These are phyloP conservation scores for Metschnikowia chrysomelidarum DNA, from an alignment of 805 yeast genomes.

Conservation along the genomic window DNA sequence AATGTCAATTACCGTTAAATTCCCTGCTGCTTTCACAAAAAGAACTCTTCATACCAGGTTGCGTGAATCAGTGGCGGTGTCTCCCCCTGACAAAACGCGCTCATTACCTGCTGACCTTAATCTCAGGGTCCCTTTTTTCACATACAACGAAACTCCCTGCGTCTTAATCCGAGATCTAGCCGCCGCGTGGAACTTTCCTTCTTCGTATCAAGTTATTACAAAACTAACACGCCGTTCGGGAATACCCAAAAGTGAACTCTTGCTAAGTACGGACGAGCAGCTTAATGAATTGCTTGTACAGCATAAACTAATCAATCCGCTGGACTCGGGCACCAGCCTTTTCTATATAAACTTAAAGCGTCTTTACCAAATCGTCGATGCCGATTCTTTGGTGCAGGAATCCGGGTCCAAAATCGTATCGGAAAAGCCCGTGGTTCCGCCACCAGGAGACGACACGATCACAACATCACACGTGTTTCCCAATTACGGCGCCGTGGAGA, in stretches of 20 bases:
- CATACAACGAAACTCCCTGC: constrained; percentile 11
- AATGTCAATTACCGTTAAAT: no score
- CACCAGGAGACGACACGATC: constrained; percentile 27
- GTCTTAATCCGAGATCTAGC: constrained; percentile 35
- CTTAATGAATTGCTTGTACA: constrained; percentile 26
- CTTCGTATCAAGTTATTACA: constrained; percentile 40
- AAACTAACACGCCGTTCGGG: constrained; percentile 10
- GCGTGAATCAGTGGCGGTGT: constrained; percentile 9
- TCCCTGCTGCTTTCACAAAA: constrained; percentile 4
- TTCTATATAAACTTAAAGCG: constrained; percentile 28
- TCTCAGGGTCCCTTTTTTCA: constrained; percentile 15
- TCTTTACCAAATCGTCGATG: constrained; percentile 20
- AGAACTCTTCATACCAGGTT: constrained; percentile 1
- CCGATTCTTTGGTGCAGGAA: constrained; percentile 15
- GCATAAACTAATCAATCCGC: constrained; percentile 19
- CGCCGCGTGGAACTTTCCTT: constrained; percentile 37
- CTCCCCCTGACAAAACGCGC: constrained; percentile 8
- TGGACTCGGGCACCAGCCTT: constrained; percentile 20
- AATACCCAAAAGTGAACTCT: constrained; percentile 19
- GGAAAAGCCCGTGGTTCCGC: constrained; percentile 19
- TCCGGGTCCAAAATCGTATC: neutral
- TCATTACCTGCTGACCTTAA: constrained; percentile 4
- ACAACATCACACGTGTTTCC: constrained; percentile 42
- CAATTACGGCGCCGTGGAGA: constrained; percentile 33
- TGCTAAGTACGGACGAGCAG: constrained; percentile 14